Evolutionary conservation across 495 filamentous ascomycete species (phyloP).

Genomic region (Corynascus novoguineensis): DNA sequence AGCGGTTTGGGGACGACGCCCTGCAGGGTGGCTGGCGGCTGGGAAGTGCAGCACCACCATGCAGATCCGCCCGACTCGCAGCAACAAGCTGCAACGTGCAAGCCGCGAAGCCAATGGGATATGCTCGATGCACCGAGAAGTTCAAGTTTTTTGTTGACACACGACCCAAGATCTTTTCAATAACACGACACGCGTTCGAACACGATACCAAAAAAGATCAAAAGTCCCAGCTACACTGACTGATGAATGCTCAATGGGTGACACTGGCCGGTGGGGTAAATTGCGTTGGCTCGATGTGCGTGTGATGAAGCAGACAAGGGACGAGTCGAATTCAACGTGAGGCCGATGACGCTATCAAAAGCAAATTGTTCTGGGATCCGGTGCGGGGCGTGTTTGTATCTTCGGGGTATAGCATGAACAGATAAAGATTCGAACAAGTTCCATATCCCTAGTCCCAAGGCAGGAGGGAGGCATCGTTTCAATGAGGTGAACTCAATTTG

Average conservation of each 20-base stretch:
- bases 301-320: background rate
- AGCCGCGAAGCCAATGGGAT: constrained; percentile 1
- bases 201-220: background rate
- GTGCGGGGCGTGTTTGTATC: background rate
- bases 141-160: too few relatives aligned
- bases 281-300: background rate
- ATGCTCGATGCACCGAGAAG: background rate
- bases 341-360: background rate
- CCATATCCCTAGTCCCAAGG: background rate
- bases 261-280: background rate
- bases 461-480: background rate
- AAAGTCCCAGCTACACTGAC: background rate
- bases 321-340: background rate
- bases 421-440: background rate
- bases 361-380: background rate
- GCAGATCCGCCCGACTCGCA: background rate
- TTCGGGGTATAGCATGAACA: background rate
- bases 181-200: background rate
- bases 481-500: background rate
- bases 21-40: constrained; percentile 14
- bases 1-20: background rate
- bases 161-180: background rate
- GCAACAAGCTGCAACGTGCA: background rate
- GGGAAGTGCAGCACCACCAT: background rate
- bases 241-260: background rate